Conservation (phyloP, 139 green algal species). For the Nannochloris sp. region DNA sequence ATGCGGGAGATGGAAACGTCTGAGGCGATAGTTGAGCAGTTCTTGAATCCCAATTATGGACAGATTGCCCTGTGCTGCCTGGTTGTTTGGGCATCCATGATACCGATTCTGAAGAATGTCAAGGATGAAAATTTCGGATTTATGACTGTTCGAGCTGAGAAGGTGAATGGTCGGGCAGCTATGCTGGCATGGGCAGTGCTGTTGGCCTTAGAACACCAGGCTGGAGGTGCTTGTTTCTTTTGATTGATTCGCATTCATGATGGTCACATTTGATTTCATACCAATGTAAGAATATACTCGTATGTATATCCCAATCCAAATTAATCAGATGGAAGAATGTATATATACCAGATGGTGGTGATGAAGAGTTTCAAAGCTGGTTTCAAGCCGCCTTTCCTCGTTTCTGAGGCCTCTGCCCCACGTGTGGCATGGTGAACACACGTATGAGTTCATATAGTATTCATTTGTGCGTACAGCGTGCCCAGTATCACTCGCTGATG, state of each 20-base stretch:
- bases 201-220: slow-evolving; percentile 42
- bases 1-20: slow-evolving; percentile 39
- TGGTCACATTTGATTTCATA: not conserved
- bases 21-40: slow-evolving; percentile 42
- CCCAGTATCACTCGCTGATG: too few relatives aligned
- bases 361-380: too few relatives aligned
- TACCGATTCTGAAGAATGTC: slow-evolving; percentile 59
- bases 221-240: slow-evolving; percentile 46
- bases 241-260: slow-evolving; percentile 13
- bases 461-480: too few relatives aligned
- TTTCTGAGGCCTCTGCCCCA: too few relatives aligned
- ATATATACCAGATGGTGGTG: too few relatives aligned
- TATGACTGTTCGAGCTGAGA: slow-evolving; percentile 61
- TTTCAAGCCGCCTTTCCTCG: too few relatives aligned
- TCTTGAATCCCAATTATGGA: slow-evolving; percentile 7
- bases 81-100: slow-evolving; percentile 49
- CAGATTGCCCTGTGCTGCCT: slow-evolving; percentile 12
- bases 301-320: too few relatives aligned
- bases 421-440: too few relatives aligned
- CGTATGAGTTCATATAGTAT: too few relatives aligned
- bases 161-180: slow-evolving; percentile 61
- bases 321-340: too few relatives aligned
- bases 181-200: slow-evolving; percentile 60
- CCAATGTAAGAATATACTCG: not conserved
- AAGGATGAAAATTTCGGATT: slow-evolving; percentile 60